Evolutionary conservation across 345 rosid genomes (phyloP).

Genomic region (Hibiscus syriacus): DNA sequence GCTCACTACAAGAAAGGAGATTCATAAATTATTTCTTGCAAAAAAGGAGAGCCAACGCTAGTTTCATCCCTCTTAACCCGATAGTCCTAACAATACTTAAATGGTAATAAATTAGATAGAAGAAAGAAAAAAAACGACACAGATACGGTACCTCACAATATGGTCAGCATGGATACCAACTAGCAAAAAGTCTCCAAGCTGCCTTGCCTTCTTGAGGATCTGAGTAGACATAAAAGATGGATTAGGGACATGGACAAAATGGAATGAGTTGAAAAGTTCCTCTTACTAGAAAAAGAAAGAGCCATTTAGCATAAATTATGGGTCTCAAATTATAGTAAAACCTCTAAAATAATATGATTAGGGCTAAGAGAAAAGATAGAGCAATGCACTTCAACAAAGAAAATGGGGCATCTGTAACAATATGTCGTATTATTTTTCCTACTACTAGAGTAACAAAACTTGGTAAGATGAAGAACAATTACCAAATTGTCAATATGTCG

Average conservation of each 20-base stretch:
- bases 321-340: background rate
- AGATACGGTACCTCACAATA: constrained; percentile 60
- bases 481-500: background rate
- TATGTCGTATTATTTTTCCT: background rate
- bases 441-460: background rate
- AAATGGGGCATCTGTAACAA: background rate
- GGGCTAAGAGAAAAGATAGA: background rate
- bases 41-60: too few relatives aligned
- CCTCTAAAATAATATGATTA: background rate
- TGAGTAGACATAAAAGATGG: constrained; percentile 18
- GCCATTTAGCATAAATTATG: background rate
- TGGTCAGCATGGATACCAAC: constrained; percentile 86
- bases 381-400: background rate
- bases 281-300: background rate
- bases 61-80: too few relatives aligned
- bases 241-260: background rate
- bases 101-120: background rate
- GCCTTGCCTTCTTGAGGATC: constrained; percentile 84
- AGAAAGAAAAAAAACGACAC: background rate
- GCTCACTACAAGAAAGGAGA: too few relatives aligned
- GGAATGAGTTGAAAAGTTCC: background rate
- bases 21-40: too few relatives aligned
- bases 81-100: background rate
- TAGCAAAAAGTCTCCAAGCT: constrained; percentile 86
- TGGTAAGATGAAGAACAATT: background rate